Conservation (phyloP, 345 rosid species). For the Hevea brasiliensis region DNA sequence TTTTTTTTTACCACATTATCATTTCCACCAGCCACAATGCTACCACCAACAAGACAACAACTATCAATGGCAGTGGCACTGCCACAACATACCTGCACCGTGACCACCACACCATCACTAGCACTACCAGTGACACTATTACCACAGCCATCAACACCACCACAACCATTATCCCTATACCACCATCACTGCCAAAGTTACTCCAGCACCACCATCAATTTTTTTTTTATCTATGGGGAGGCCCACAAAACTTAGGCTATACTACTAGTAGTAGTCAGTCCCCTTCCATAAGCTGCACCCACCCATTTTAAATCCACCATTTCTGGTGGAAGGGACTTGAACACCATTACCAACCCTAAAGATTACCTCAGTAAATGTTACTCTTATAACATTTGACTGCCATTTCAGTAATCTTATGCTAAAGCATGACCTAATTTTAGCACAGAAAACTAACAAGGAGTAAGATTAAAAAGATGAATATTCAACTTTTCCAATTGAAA, state of each 20-base stretch:
- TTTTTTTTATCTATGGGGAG: background rate
- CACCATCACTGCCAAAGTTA: background rate
- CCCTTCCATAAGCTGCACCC: background rate
- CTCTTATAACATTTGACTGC: background rate
- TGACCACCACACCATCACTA: too few relatives aligned
- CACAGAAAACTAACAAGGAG: too few relatives aligned
- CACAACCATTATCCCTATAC: background rate
- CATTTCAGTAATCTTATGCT: background rate
- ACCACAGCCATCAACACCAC: background rate
- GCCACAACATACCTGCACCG: background rate
- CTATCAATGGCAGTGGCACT: too few relatives aligned
- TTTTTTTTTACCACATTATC: background rate
- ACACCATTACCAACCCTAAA: background rate
- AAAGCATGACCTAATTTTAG: background rate
- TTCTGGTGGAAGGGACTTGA: background rate
- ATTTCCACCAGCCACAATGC: background rate
- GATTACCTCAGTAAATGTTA: background rate
- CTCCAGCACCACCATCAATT: background rate
- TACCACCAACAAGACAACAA: background rate
- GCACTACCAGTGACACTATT: too few relatives aligned
- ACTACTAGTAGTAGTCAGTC: background rate
- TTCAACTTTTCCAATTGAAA: background rate
- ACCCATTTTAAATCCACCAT: background rate
- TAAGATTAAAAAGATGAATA: background rate
- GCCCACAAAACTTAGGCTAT: background rate